phyloP scores from a whole-genome alignment of 2,329 filamentous ascomycete genomes.

The Apiospora saccharicola region DNA sequence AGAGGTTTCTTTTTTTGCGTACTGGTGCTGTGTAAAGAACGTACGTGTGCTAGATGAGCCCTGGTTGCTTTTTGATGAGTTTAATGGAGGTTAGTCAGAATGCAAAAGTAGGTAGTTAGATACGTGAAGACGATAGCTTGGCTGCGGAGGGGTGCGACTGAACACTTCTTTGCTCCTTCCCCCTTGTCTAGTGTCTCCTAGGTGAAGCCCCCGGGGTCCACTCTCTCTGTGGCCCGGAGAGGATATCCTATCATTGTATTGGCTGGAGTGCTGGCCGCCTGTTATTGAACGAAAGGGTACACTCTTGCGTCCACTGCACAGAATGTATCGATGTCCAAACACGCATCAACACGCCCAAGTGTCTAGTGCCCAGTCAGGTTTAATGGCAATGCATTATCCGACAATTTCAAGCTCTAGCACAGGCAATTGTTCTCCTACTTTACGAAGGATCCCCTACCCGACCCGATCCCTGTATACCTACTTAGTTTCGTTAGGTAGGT shows the following conservation, averaged over 20 bases:
- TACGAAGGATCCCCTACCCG: neutral
- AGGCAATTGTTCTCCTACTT: neutral
- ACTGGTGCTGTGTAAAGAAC: neutral
- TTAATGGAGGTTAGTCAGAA: neutral
- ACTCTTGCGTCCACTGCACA: neutral
- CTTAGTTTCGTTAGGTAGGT: neutral
- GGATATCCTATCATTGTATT: neutral
- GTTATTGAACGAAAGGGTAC: neutral
- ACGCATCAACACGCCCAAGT: neutral
- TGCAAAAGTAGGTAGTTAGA: neutral
- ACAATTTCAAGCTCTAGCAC: neutral
- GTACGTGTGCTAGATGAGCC: neutral
- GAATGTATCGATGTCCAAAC: neutral
- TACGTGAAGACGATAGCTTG: neutral
- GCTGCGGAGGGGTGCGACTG: constrained; percentile 10
- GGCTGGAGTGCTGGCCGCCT: neutral
- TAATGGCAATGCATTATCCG: neutral
- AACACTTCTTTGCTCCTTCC: neutral
- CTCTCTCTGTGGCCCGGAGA: neutral
- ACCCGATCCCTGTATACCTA: neutral
- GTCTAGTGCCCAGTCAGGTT: neutral
- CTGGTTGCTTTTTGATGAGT: neutral
- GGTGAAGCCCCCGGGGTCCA: neutral
- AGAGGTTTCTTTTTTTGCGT: neutral
- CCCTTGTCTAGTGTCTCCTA: neutral